These are phyloP conservation scores for Gnaphalium uliginosum DNA, from an alignment of 129 eudicot species.

Conservation along the genomic window DNA sequence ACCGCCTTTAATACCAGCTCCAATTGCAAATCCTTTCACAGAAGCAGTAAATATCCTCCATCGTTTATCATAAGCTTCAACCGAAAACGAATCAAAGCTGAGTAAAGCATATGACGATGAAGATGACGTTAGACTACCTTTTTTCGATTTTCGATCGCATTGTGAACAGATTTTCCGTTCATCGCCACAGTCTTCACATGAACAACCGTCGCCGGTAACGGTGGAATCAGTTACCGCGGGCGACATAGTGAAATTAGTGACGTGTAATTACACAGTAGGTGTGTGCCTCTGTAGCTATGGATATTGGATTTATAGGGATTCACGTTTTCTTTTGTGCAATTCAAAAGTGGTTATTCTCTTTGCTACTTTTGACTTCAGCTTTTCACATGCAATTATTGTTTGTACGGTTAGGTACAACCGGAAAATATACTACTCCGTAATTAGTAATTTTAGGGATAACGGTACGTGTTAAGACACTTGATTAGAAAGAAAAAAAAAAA, in stretches of 20 bases:
- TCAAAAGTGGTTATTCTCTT: neutral
- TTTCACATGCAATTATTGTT: neutral
- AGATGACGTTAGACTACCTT: slow-evolving; percentile 46
- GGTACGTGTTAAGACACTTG: too few species aligned
- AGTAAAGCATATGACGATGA: slow-evolving; percentile 67
- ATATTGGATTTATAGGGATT: slow-evolving; percentile 21
- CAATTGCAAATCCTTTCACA: slow-evolving; percentile 85
- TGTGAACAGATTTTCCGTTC: slow-evolving; percentile 44
- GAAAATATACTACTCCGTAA: too few species aligned
- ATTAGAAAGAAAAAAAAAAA: too few species aligned
- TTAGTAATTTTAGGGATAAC: too few species aligned
- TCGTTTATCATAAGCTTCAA: slow-evolving; percentile 62
- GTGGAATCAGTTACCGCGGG: slow-evolving; percentile 37
- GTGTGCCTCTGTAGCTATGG: slow-evolving; percentile 1
- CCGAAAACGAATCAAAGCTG: slow-evolving; percentile 68
- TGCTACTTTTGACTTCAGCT: neutral
- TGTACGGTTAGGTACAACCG: neutral
- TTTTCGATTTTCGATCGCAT: slow-evolving; percentile 46
- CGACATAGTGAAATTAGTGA: slow-evolving; percentile 32
- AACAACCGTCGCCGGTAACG: slow-evolving; percentile 39
- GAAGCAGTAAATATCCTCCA: slow-evolving; percentile 78
- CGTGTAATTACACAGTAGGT: slow-evolving; percentile 17
- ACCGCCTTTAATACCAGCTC: slow-evolving; percentile 98
- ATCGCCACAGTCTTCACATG: slow-evolving; percentile 30
- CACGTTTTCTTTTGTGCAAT: too few species aligned